Evolutionary conservation across 2,329 filamentous ascomycete genomes (phyloP).

Genomic region (Raffaelea albimanens): DNA sequence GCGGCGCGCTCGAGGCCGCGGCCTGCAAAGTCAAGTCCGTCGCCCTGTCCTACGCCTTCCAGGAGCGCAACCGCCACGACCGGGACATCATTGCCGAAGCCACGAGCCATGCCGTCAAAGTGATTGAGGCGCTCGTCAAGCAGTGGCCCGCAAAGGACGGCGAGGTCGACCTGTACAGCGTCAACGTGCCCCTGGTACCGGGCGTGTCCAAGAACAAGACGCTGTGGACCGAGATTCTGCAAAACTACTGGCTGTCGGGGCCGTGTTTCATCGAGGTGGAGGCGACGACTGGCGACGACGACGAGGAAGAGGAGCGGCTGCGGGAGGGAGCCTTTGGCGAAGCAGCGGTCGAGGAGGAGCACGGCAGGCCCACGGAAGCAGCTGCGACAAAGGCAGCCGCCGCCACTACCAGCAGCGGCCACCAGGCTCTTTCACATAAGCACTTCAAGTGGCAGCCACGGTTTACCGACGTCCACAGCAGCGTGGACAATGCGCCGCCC

Average conservation of each 20-base stretch:
- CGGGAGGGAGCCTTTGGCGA: slow-evolving; percentile 52
- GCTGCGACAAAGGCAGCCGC: slow-evolving; percentile 13
- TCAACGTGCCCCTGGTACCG: slow-evolving; percentile 81
- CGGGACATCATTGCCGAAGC: slow-evolving; percentile 70
- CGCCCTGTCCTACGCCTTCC: slow-evolving; percentile 81
- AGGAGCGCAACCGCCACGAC: slow-evolving; percentile 74
- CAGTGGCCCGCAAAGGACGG: slow-evolving; percentile 60
- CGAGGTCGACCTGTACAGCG: slow-evolving; percentile 76
- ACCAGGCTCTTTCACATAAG: slow-evolving; percentile 47
- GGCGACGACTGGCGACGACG: slow-evolving; percentile 49
- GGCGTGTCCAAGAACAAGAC: slow-evolving; percentile 64
- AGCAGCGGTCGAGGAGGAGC: slow-evolving; percentile 11
- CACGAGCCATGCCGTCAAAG: slow-evolving; percentile 59
- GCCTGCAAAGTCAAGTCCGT: slow-evolving; percentile 62
- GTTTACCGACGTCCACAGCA: slow-evolving; percentile 79
- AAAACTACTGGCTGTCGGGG: slow-evolving; percentile 81
- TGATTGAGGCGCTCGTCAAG: slow-evolving; percentile 69
- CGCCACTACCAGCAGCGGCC: neutral
- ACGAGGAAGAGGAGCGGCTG: slow-evolving; percentile 64
- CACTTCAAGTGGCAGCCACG: slow-evolving; percentile 93
- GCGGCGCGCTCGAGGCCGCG: slow-evolving; percentile 68
- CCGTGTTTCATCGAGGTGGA: slow-evolving; percentile 80
- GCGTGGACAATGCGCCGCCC: slow-evolving; percentile 67
- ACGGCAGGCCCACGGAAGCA: slow-evolving; percentile 25
- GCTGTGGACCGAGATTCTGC: slow-evolving; percentile 76